Evolutionary conservation across 1,284 basidiomycete species (phyloP).

Genomic region (Irpex sp.): DNA sequence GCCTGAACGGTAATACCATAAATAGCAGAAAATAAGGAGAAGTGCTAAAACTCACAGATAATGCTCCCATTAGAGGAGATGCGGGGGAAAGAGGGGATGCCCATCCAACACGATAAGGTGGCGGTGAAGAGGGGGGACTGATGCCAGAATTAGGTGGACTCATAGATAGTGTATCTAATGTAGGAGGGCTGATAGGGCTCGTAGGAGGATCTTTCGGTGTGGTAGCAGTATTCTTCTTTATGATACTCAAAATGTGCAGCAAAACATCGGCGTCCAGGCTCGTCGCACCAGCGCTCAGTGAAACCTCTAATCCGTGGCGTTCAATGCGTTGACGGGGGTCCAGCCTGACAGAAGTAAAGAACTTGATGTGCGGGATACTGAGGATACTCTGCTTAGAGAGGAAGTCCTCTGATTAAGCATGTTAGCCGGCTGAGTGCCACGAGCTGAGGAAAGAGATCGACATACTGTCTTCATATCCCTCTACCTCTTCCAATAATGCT

Average conservation of each 20-base stretch:
- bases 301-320: conserved; percentile 47
- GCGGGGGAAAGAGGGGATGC: conserved; percentile 28
- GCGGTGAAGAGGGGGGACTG: conserved; percentile 9
- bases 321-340: conserved; percentile 57
- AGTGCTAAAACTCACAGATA: conserved; percentile 38
- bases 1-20: conserved; percentile 1
- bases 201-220: not conserved
- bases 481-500: conserved; percentile 11
- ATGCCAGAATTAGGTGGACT: not conserved
- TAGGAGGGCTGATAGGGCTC: not conserved
- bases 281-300: conserved; percentile 44
- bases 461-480: conserved; percentile 3
- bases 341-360: conserved; percentile 49
- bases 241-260: conserved; percentile 32
- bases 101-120: conserved; percentile 22
- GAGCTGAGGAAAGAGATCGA: not conserved
- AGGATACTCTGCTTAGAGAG: conserved; percentile 34
- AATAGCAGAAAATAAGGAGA: not conserved
- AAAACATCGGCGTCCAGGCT: conserved; percentile 47
- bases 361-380: conserved; percentile 40
- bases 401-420: conserved; percentile 6
- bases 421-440: not conserved
- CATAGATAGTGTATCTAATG: not conserved
- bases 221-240: conserved; percentile 18
- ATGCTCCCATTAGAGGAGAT: conserved; percentile 33